phyloP scores from a whole-genome alignment of 2,329 filamentous ascomycete genomes.

The Teratosphaeria nubilosa region DNA sequence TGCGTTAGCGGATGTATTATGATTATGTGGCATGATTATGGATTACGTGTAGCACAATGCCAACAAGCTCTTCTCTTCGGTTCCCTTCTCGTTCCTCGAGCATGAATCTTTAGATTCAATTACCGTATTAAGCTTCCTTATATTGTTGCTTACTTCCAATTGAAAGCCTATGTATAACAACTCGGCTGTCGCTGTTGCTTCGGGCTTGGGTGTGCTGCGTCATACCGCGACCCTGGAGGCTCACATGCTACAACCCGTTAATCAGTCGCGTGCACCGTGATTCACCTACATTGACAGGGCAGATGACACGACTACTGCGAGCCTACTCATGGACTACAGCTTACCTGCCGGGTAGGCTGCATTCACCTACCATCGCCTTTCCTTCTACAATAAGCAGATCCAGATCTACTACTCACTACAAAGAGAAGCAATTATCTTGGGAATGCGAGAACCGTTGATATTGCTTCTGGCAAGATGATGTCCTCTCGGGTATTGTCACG shows the following conservation, averaged over 20 bases:
- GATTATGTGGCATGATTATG: neutral
- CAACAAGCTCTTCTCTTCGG: neutral
- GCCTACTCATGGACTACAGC: neutral
- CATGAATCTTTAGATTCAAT: no score
- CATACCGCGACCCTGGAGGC: neutral
- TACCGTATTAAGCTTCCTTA: no score
- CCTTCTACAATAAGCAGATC: neutral
- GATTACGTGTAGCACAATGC: neutral
- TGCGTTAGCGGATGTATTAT: neutral
- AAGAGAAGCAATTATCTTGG: neutral
- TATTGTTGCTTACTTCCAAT: no score
- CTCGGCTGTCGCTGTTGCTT: neutral
- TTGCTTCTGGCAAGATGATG: constrained; percentile 30
- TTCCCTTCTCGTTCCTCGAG: neutral
- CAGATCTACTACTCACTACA: neutral
- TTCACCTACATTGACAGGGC: neutral
- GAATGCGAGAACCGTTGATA: neutral
- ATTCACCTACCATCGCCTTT: neutral
- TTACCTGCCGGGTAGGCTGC: neutral
- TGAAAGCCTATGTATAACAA: no score
- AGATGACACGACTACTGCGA: neutral
- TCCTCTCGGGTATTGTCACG: constrained; percentile 45
- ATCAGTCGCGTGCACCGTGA: neutral
- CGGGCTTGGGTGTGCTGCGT: neutral
- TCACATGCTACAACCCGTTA: neutral